phyloP scores from a whole-genome alignment of 805 yeast species.

The Pichia ethanolica region DNA sequence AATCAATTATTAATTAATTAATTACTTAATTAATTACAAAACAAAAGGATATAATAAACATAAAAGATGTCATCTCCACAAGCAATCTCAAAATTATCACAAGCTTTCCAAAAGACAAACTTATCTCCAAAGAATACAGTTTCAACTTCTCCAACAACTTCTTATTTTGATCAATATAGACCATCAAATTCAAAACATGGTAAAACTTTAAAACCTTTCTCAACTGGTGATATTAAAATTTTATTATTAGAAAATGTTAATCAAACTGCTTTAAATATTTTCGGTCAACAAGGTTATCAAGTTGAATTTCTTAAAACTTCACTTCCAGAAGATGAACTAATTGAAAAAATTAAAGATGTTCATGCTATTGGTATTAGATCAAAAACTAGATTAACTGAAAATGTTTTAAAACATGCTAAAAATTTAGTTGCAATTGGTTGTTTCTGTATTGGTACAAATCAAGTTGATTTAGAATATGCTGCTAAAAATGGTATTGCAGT shows the following conservation, averaged over 20 bases:
- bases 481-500: constrained; percentile 92
- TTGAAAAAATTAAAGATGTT: constrained; percentile 86
- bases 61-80: constrained; percentile 55
- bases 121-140: constrained; percentile 59
- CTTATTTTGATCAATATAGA: constrained; percentile 52
- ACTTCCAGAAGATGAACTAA: constrained; percentile 84
- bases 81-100: constrained; percentile 49
- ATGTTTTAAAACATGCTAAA: constrained; percentile 76
- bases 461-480: constrained; percentile 87
- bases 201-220: constrained; percentile 85
- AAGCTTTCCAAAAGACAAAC: constrained; percentile 44
- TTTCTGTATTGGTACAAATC: constrained; percentile 99
- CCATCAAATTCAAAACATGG: constrained; percentile 41
- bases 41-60: background rate
- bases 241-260: constrained; percentile 89
- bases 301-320: constrained; percentile 90
- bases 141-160: constrained; percentile 71
- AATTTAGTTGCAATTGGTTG: constrained; percentile 90
- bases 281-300: constrained; percentile 89
- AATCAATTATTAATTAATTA: too few relatives aligned
- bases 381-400: constrained; percentile 81
- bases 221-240: constrained; percentile 91
- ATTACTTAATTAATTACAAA: too few relatives aligned
- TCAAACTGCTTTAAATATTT: constrained; percentile 81
- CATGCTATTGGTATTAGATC: constrained; percentile 98